Percentiles rank a stretch among this genome's conserved stretches.
Conservation (phyloP, 176 grass and related monocot species). For the Raddia distichophylla region DNA sequence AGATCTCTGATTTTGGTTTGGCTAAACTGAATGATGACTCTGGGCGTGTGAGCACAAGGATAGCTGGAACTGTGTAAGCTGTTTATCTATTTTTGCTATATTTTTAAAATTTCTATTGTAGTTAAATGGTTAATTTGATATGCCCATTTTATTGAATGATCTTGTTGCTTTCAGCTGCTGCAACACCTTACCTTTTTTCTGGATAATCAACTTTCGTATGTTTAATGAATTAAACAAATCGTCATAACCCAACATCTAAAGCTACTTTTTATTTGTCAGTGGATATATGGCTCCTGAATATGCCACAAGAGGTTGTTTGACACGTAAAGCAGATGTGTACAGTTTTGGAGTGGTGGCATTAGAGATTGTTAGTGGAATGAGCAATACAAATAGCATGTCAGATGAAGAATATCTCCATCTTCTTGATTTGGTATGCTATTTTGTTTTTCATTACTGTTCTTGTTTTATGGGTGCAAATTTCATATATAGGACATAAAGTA, state of each 20-base stretch:
- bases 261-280: constrained; percentile 47
- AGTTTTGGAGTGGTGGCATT: constrained; percentile 75
- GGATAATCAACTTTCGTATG: background rate
- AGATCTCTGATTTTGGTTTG: constrained; percentile 96
- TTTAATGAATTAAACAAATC: background rate
- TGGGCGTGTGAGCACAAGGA: constrained; percentile 68
- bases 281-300: constrained; percentile 98
- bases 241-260: background rate
- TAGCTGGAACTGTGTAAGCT: constrained; percentile 89
- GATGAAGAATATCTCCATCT: constrained; percentile 76
- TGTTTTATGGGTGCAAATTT: background rate
- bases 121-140: background rate
- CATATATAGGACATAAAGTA: background rate
- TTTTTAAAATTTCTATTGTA: constrained; percentile 20
- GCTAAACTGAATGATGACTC: constrained; percentile 84
- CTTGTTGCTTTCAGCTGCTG: background rate
- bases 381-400: constrained; percentile 62
- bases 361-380: constrained; percentile 80
- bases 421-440: constrained; percentile 79
- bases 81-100: constrained; percentile 38
- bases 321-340: constrained; percentile 86
- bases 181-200: background rate
- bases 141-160: constrained; percentile 1
- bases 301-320: constrained; percentile 90
- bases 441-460: background rate